Evolutionary conservation across 2,329 filamentous ascomycete species (phyloP).

Genomic region (Macrophomina pseudophaseolina): DNA sequence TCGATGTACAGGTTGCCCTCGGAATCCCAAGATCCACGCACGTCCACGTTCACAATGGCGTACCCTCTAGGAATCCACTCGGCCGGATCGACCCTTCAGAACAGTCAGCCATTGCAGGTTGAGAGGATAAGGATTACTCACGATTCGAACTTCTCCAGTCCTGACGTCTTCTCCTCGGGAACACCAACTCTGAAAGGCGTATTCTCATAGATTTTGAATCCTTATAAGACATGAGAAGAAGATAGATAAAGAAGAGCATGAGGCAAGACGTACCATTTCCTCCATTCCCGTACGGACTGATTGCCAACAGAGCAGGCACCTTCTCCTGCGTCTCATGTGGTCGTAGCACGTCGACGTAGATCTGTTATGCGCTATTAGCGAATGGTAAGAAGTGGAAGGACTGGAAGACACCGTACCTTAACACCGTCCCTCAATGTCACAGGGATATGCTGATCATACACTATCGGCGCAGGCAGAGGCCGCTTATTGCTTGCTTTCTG

Average conservation of each 20-base stretch:
- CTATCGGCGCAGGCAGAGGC: neutral
- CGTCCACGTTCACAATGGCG: slow-evolving; percentile 42
- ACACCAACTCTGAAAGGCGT: neutral
- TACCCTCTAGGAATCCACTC: slow-evolving; percentile 42
- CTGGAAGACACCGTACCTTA: neutral
- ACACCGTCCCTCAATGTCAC: neutral
- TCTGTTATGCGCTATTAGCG: neutral
- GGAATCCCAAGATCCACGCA: slow-evolving; percentile 38
- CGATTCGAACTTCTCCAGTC: neutral
- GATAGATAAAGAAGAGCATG: neutral
- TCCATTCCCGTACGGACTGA: neutral
- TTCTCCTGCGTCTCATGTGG: neutral
- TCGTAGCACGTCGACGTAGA: neutral
- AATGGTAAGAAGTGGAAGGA: neutral
- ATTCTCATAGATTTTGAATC: neutral
- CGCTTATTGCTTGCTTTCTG: neutral
- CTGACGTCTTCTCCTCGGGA: neutral
- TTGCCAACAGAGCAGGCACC: neutral
- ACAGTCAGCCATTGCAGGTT: neutral
- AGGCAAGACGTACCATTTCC: neutral
- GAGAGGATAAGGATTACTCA: neutral
- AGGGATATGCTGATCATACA: neutral
- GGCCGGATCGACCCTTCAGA: slow-evolving; percentile 33
- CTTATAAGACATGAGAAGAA: neutral
- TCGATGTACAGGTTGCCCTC: slow-evolving; percentile 37